A percentile compares a stretch with the other conserved stretches of the same genome.
Evolutionary conservation across 352 stramenopile genomes (phyloP).

Genomic region (Albugo candida): DNA sequence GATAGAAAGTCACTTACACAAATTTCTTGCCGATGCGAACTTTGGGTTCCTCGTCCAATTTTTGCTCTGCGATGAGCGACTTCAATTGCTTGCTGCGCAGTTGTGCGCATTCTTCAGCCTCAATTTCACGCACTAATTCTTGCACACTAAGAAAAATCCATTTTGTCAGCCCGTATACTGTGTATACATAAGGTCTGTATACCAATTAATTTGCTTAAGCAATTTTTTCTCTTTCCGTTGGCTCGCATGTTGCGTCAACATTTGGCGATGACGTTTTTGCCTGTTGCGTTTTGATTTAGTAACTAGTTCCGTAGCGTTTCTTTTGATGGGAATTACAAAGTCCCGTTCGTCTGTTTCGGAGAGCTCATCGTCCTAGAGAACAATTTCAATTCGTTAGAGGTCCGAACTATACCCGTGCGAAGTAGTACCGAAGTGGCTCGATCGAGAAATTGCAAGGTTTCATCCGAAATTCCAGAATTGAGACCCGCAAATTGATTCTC

Average conservation of each 20-base stretch:
- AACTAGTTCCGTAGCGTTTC: constrained; percentile 19
- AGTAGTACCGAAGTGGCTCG: constrained; percentile 20
- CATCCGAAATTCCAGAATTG: constrained; percentile 38
- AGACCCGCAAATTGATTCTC: constrained; percentile 27
- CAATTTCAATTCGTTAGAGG: constrained; percentile 1
- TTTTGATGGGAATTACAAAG: constrained; percentile 1
- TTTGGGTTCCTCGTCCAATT: constrained; percentile 51
- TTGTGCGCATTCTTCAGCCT: constrained; percentile 41
- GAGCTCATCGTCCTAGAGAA: constrained; percentile 19
- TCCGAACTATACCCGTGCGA: not conserved
- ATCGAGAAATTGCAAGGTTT: constrained; percentile 69
- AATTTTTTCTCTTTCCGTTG: constrained; percentile 35
- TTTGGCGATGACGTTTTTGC: constrained; percentile 53
- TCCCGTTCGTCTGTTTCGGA: constrained; percentile 18
- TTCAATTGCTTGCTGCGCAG: constrained; percentile 54
- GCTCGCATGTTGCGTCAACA: constrained; percentile 36
- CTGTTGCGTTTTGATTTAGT: constrained; percentile 63
- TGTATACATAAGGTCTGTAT: constrained; percentile 7
- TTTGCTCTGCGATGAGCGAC: constrained; percentile 52
- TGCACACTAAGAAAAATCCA: constrained; percentile 14
- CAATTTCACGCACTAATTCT: constrained; percentile 45
- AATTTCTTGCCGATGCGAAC: constrained; percentile 54
- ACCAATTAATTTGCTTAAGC: constrained; percentile 77
- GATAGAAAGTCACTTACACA: constrained; percentile 18
- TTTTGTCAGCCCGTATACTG: not conserved